Evolutionary conservation across 2,329 filamentous ascomycete genomes (phyloP).

Genomic region (Trichoderma cornu-damae): DNA sequence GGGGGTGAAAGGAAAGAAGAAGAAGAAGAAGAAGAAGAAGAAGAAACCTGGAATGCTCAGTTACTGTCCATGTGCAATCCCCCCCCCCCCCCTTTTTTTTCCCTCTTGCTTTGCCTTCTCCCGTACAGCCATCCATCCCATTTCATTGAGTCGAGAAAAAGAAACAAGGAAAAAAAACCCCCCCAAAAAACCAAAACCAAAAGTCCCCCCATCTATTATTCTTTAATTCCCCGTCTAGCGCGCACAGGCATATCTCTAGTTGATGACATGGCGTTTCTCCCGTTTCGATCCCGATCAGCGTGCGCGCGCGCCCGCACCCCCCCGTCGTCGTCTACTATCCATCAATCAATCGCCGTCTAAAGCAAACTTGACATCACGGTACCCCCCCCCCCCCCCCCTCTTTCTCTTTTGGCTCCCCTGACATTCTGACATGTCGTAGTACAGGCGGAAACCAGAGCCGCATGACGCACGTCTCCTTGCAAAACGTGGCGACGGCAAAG

Average conservation of each 20-base stretch:
- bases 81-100: neutral
- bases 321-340: neutral
- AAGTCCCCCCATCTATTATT: neutral
- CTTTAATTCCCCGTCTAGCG: neutral
- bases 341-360: neutral
- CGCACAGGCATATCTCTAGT: neutral
- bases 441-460: too few species aligned
- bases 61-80: neutral
- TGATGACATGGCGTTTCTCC: neutral
- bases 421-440: conserved; percentile 2
- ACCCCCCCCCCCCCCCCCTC: neutral
- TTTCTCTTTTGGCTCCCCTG: neutral
- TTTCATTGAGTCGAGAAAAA: neutral
- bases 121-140: neutral
- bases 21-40: neutral
- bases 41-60: neutral
- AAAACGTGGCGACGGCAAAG: neutral
- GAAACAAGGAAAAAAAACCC: too few species aligned
- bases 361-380: too few species aligned
- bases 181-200: neutral
- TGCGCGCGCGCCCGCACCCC: too few species aligned
- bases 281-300: neutral
- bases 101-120: neutral
- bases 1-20: too few species aligned
- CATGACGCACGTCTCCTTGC: too few species aligned